Evolutionary conservation across 352 stramenopile genomes (phyloP).

Genomic region (Aphanomyces euteiches): DNA sequence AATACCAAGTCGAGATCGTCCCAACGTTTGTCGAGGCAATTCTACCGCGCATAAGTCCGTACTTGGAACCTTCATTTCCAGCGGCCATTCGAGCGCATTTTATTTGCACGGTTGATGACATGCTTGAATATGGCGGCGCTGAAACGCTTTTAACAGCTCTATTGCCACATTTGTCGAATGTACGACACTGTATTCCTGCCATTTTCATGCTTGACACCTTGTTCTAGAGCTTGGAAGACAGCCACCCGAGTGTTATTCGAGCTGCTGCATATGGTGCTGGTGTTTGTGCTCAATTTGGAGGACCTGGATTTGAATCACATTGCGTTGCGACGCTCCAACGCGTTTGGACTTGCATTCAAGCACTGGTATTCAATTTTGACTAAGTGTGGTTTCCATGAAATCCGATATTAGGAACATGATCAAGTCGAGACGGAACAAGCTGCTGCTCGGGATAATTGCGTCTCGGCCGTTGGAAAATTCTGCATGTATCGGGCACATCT

Average conservation of each 20-base stretch:
- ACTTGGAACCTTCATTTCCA: constrained; percentile 55
- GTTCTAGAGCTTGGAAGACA: constrained; percentile 66
- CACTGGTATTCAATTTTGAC: constrained; percentile 1
- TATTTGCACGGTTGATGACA: constrained; percentile 86
- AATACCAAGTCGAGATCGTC: constrained; percentile 72
- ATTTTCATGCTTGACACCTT: constrained; percentile 2
- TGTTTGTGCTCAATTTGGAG: constrained; percentile 76
- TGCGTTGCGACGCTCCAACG: constrained; percentile 58
- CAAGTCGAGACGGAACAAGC: constrained; percentile 30
- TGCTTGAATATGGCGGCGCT: constrained; percentile 78
- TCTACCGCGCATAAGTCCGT: constrained; percentile 58
- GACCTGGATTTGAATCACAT: constrained; percentile 66
- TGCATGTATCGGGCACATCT: constrained; percentile 47
- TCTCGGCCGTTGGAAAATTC: constrained; percentile 82
- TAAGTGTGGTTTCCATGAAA: neutral
- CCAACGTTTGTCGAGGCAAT: constrained; percentile 67
- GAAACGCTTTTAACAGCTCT: constrained; percentile 65
- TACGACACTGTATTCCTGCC: neutral
- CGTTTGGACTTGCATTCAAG: constrained; percentile 28
- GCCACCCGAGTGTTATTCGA: constrained; percentile 58
- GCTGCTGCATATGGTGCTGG: constrained; percentile 79
- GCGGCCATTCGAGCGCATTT: constrained; percentile 68
- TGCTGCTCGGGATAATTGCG: constrained; percentile 73
- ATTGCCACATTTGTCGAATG: constrained; percentile 50
- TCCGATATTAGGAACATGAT: constrained; percentile 20